phyloP scores from a whole-genome alignment of 108 stramenopile genomes.

The Fragilaria crotonensis region DNA sequence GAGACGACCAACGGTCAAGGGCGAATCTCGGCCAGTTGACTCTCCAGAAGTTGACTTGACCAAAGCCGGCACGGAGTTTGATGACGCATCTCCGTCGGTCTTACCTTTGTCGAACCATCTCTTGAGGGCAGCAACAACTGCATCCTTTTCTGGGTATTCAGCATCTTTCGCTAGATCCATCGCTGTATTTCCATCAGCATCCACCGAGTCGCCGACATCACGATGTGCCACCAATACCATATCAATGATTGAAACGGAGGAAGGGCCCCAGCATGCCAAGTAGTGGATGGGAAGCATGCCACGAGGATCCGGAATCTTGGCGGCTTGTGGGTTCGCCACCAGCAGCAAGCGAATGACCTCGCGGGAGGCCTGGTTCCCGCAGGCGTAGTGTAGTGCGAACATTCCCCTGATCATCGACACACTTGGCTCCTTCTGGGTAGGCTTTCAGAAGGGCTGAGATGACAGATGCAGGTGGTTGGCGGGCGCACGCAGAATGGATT shows the following conservation, averaged over 20 bases:
- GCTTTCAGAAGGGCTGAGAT: constrained; percentile 47
- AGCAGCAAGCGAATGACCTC: constrained; percentile 67
- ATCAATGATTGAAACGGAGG: constrained; percentile 46
- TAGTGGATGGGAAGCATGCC: constrained; percentile 85
- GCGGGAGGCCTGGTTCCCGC: constrained; percentile 57
- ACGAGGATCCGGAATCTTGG: constrained; percentile 49
- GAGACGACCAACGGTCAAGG: neutral
- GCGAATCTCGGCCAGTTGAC: no score
- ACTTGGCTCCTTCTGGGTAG: constrained; percentile 56
- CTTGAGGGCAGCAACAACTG: constrained; percentile 30
- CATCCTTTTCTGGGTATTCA: constrained; percentile 41
- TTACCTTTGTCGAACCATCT: constrained; percentile 20
- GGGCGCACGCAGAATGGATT: constrained; percentile 73
- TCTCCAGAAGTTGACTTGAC: no score
- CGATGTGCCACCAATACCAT: constrained; percentile 70
- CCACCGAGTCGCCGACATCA: constrained; percentile 36
- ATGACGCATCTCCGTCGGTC: no score
- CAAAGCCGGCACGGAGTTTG: no score
- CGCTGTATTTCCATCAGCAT: constrained; percentile 69
- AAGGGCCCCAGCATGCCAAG: constrained; percentile 74
- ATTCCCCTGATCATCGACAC: constrained; percentile 78
- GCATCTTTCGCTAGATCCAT: constrained; percentile 56
- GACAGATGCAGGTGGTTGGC: constrained; percentile 56
- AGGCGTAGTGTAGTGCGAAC: constrained; percentile 80
- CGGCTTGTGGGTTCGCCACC: constrained; percentile 59